These are phyloP conservation scores for Blepharisma stoltei DNA, from an alignment of 73 alveolate species.

Conservation along the genomic window DNA sequence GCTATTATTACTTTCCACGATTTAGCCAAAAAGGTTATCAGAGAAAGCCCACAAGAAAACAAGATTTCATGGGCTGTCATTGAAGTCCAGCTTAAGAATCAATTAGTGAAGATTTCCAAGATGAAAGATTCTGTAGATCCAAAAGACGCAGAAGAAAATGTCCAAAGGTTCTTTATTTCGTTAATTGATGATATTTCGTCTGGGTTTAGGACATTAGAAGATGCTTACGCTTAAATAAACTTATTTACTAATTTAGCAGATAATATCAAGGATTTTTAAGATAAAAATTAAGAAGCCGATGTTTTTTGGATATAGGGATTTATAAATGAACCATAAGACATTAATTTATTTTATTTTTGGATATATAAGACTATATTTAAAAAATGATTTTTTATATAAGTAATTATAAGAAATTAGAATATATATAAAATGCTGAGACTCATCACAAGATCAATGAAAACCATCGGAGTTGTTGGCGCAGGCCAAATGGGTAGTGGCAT, in stretches of 20 bases:
- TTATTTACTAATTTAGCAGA: too few relatives aligned
- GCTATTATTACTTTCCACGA: slow-evolving; percentile 80
- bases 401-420: background rate
- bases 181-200: slow-evolving; percentile 66
- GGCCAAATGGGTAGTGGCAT: slow-evolving; percentile 96
- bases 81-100: slow-evolving; percentile 52
- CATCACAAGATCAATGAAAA: slow-evolving; percentile 29
- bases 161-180: slow-evolving; percentile 53
- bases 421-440: background rate
- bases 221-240: slow-evolving; percentile 27
- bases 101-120: slow-evolving; percentile 62
- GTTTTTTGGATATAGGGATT: too few relatives aligned
- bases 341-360: too few relatives aligned
- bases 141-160: slow-evolving; percentile 50
- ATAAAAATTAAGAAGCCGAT: too few relatives aligned
- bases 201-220: slow-evolving; percentile 74
- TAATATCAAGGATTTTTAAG: too few relatives aligned
- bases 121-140: slow-evolving; percentile 77
- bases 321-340: too few relatives aligned
- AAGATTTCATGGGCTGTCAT: slow-evolving; percentile 79
- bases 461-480: slow-evolving; percentile 81
- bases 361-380: too few relatives aligned
- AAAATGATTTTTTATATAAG: too few relatives aligned
- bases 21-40: slow-evolving; percentile 69
- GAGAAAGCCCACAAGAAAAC: slow-evolving; percentile 77